phyloP scores from a whole-genome alignment of 768 basidiomycete genomes.

The Lentinula edodes region DNA sequence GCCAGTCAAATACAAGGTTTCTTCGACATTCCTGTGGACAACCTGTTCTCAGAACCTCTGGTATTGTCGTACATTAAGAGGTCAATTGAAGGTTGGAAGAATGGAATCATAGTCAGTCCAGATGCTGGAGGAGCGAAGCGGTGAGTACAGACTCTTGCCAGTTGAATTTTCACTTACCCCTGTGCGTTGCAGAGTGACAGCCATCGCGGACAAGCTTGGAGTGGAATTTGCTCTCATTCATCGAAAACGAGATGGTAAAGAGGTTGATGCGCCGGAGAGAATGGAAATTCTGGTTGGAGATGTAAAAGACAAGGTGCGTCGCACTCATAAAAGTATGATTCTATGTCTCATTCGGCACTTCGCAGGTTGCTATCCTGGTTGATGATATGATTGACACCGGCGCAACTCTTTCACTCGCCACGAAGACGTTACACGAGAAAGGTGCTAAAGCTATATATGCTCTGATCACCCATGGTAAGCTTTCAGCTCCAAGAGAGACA shows the following conservation, averaged over 20 bases:
- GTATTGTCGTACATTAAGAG: constrained; percentile 93
- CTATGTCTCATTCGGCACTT: constrained; percentile 1
- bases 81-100: constrained; percentile 78
- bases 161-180: neutral
- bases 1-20: constrained; percentile 98
- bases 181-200: constrained; percentile 63
- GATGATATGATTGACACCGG: constrained; percentile 99
- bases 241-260: constrained; percentile 74
- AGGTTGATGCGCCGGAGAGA: constrained; percentile 59
- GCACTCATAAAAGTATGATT: constrained; percentile 1
- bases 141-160: constrained; percentile 39
- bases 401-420: constrained; percentile 79
- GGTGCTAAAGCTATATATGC: constrained; percentile 87
- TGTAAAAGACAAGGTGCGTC: constrained; percentile 76
- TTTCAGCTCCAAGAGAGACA: constrained; percentile 10
- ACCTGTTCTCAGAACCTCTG: constrained; percentile 92
- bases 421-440: constrained; percentile 79
- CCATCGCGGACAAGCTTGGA: constrained; percentile 92
- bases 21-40: constrained; percentile 98
- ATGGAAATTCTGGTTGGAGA: constrained; percentile 96
- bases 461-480: constrained; percentile 84
- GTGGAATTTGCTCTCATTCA: constrained; percentile 96
- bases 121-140: constrained; percentile 99
- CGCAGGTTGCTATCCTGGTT: constrained; percentile 84
- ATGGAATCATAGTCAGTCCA: constrained; percentile 90